Conservation (phyloP, 805 yeast species). For the Yamadazyma philogaea region DNA sequence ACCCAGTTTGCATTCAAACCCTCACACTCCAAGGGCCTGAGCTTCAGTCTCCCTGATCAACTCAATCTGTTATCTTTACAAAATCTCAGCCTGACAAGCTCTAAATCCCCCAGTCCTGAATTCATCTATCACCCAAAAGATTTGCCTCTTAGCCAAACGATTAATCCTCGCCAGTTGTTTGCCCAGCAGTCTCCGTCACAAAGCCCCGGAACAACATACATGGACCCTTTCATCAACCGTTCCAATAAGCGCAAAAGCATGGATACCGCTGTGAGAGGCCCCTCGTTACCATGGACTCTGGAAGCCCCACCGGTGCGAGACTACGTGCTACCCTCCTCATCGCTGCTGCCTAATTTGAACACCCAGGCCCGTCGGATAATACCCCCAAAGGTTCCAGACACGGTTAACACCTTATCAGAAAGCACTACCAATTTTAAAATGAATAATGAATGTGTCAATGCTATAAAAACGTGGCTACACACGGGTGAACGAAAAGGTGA, state of each 20-base stretch:
- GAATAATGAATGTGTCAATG: conserved; percentile 41
- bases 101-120: conserved; percentile 17
- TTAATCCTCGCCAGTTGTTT: conserved; percentile 28
- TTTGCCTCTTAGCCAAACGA: conserved; percentile 22
- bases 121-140: conserved; percentile 10
- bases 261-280: not conserved
- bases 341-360: conserved; percentile 20
- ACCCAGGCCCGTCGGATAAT: conserved; percentile 9
- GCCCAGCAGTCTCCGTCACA: not conserved
- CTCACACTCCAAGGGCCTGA: conserved; percentile 7
- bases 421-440: conserved; percentile 22
- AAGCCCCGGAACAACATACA: conserved; percentile 4
- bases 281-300: not conserved
- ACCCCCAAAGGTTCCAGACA: not conserved
- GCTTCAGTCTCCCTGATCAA: conserved; percentile 16
- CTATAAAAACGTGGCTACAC: conserved; percentile 35
- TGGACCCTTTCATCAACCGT: not conserved
- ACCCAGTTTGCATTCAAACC: conserved; percentile 1
- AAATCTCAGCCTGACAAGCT: conserved; percentile 8
- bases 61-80: conserved; percentile 12
- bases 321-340: conserved; percentile 15
- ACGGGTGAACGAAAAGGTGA: conserved; percentile 18
- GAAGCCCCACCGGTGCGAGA: conserved; percentile 3
- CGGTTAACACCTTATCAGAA: not conserved
- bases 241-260: conserved; percentile 1